Conservation (phyloP, 345 rosid species). For the Lepidium aucheri region DNA sequence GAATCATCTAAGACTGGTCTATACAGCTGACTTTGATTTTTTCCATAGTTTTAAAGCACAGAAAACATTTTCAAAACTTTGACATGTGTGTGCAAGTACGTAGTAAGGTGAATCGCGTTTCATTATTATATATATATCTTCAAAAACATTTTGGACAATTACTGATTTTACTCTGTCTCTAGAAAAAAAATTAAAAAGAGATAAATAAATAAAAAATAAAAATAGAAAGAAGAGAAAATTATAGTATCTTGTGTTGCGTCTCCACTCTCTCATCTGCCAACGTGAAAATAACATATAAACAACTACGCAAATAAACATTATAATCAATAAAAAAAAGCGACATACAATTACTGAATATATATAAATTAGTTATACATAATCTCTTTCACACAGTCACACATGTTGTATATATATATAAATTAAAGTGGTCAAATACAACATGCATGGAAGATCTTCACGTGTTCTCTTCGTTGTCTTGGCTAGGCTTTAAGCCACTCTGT, state of each 20-base stretch:
- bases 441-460: slow-evolving; percentile 14
- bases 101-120: not conserved
- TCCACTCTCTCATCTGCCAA: slow-evolving; percentile 1
- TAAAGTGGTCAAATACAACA: slow-evolving; percentile 2
- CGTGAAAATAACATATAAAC: not conserved
- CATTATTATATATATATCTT: not conserved
- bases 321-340: not conserved
- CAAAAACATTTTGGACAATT: not conserved
- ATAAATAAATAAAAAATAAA: not conserved
- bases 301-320: not conserved
- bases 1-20: not conserved
- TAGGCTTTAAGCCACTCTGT: slow-evolving; percentile 10
- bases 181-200: not conserved
- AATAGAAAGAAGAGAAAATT: not conserved
- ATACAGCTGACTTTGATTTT: not conserved
- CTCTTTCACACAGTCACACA: not conserved
- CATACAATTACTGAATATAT: not conserved
- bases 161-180: not conserved
- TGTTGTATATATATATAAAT: not conserved
- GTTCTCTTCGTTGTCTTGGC: slow-evolving; percentile 2
- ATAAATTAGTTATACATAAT: not conserved
- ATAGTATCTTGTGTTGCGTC: not conserved
- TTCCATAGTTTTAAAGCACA: not conserved
- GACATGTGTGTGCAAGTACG: too few relatives aligned
- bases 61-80: not conserved